Percentiles rank a stretch among this genome's conserved stretches.
phyloP scores from a whole-genome alignment of 352 stramenopile species.

The Blastocystis hominis region DNA sequence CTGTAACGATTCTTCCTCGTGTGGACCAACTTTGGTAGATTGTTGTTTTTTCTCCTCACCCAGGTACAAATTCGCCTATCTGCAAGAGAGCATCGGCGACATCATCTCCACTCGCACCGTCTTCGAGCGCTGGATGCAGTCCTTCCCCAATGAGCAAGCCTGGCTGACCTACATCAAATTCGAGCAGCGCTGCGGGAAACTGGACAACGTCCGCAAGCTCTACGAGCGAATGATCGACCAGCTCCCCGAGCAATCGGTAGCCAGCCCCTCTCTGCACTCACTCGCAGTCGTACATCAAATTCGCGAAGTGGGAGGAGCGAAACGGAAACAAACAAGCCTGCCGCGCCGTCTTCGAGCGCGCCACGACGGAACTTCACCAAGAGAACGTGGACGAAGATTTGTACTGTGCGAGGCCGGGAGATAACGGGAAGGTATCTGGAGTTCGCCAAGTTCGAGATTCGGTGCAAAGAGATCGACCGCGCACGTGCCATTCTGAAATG shows the following conservation, averaged over 20 bases:
- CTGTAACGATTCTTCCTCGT: conserved; percentile 83
- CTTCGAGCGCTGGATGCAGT: conserved; percentile 93
- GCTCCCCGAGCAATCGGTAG: conserved; percentile 27
- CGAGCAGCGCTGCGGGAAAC: conserved; percentile 80
- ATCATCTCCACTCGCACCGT: conserved; percentile 80
- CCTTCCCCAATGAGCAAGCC: conserved; percentile 91
- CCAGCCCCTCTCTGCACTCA: conserved; percentile 67
- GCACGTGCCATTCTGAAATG: conserved; percentile 78
- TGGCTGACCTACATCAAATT: conserved; percentile 97
- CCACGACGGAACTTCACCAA: conserved; percentile 77
- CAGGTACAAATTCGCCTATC: conserved; percentile 96
- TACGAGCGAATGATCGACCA: conserved; percentile 72
- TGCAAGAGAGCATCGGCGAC: conserved; percentile 97
- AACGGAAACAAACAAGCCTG: conserved; percentile 83
- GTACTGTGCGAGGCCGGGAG: background rate
- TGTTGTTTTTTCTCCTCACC: background rate
- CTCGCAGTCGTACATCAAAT: conserved; percentile 87
- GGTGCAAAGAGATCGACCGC: conserved; percentile 81
- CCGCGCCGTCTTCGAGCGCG: conserved; percentile 83
- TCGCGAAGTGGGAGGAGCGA: conserved; percentile 91
- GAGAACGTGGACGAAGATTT: conserved; percentile 68
- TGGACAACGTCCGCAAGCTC: conserved; percentile 74
- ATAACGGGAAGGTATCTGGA: conserved; percentile 65
- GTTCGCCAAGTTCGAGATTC: conserved; percentile 92
- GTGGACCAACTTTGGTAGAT: conserved; percentile 86